phyloP scores from a whole-genome alignment of 2,329 filamentous ascomycete genomes.

The Aureobasidium musti region DNA sequence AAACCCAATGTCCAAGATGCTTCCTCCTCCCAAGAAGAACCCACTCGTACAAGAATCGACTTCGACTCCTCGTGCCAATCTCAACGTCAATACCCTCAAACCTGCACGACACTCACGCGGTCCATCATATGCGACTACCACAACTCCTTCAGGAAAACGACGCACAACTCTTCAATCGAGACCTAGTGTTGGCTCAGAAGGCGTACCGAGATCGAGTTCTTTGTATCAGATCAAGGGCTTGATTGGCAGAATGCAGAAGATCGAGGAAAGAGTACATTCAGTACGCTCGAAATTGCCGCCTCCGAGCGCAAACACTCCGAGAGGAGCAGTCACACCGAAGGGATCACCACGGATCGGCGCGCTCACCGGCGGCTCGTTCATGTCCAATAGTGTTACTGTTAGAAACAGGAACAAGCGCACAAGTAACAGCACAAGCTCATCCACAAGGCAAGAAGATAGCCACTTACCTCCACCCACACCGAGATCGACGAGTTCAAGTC shows the following conservation, averaged over 20 bases:
- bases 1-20: slow-evolving; percentile 49
- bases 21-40: slow-evolving; percentile 43
- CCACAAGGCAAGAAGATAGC: slow-evolving; percentile 35
- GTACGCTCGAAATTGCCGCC: slow-evolving; percentile 89
- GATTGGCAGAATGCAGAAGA: slow-evolving; percentile 94
- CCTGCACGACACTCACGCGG: slow-evolving; percentile 56
- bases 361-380: slow-evolving; percentile 48
- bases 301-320: slow-evolving; percentile 74
- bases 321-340: slow-evolving; percentile 64
- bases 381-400: slow-evolving; percentile 60
- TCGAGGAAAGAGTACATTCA: slow-evolving; percentile 90
- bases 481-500: slow-evolving; percentile 35
- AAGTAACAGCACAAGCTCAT: slow-evolving; percentile 54
- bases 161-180: slow-evolving; percentile 50
- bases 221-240: slow-evolving; percentile 90
- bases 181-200: slow-evolving; percentile 36
- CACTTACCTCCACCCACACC: slow-evolving; percentile 28
- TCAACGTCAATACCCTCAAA: slow-evolving; percentile 46
- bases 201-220: slow-evolving; percentile 65
- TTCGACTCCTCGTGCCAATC: slow-evolving; percentile 56
- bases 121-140: slow-evolving; percentile 54
- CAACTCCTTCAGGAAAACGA: slow-evolving; percentile 47
- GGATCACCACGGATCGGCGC: slow-evolving; percentile 44
- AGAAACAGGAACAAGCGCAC: slow-evolving; percentile 69
- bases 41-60: slow-evolving; percentile 56